Evolutionary conservation across 495 filamentous ascomycete species (phyloP).

Genomic region (Lineolata rhizophorae): DNA sequence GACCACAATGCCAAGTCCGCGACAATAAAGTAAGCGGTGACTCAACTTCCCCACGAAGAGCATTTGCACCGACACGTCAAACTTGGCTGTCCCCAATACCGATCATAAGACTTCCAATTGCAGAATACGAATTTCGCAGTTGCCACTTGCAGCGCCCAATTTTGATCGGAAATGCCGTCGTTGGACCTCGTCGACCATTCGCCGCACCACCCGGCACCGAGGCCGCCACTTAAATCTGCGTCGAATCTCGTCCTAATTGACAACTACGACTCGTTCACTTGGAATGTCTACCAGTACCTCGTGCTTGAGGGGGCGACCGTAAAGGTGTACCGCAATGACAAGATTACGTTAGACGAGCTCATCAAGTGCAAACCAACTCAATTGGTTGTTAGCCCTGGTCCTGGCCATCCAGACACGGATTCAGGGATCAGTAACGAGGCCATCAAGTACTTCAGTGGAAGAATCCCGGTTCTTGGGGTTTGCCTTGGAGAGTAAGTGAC

Average conservation of each 20-base stretch:
- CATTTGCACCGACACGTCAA: too few relatives aligned
- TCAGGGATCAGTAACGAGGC: slow-evolving; percentile 82
- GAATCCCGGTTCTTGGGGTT: slow-evolving; percentile 89
- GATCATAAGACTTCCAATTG: too few relatives aligned
- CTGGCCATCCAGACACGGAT: slow-evolving; percentile 76
- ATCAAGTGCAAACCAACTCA: slow-evolving; percentile 71
- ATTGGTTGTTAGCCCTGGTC: slow-evolving; percentile 83
- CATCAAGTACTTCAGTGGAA: slow-evolving; percentile 81
- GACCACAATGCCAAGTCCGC: too few relatives aligned
- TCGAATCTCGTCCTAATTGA: slow-evolving; percentile 89
- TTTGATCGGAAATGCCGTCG: slow-evolving; percentile 4
- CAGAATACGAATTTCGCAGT: too few relatives aligned
- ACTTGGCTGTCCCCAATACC: too few relatives aligned
- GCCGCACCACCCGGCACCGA: slow-evolving; percentile 53
- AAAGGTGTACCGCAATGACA: slow-evolving; percentile 77
- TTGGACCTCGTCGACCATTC: slow-evolving; percentile 61
- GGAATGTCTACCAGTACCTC: slow-evolving; percentile 97
- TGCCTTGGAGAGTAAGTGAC: slow-evolving; percentile 80
- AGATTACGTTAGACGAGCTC: slow-evolving; percentile 66
- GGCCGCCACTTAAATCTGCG: slow-evolving; percentile 44
- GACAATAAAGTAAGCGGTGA: too few relatives aligned
- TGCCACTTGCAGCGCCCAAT: too few relatives aligned
- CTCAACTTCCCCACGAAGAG: too few relatives aligned
- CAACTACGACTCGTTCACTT: slow-evolving; percentile 98
- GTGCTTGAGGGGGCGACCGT: slow-evolving; percentile 82